Conservation (phyloP, 2,329 filamentous ascomycete species). For the Fusarium lyarnte region DNA sequence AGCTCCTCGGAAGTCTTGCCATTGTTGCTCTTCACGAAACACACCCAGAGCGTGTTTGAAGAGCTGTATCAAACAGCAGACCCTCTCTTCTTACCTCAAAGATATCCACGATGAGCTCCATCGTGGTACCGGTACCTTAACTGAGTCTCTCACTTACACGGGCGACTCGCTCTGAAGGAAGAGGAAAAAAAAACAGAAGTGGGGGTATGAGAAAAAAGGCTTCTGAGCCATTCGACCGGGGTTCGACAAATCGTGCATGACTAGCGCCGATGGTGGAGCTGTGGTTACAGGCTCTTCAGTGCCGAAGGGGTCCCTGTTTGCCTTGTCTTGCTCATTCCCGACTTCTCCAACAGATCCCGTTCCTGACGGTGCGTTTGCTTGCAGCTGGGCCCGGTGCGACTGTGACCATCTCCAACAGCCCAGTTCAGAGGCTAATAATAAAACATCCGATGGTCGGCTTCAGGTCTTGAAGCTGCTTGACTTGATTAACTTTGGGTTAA, state of each 20-base stretch:
- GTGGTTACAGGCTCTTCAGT: conserved; percentile 27
- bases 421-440: conserved; percentile 15
- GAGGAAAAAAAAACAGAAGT: conserved; percentile 12
- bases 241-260: conserved; percentile 46
- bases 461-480: not conserved
- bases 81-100: conserved; percentile 29
- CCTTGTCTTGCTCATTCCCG: conserved; percentile 1
- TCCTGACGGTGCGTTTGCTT: conserved; percentile 14
- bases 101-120: conserved; percentile 34
- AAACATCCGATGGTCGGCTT: conserved; percentile 25
- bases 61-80: conserved; percentile 25
- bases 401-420: conserved; percentile 18
- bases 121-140: conserved; percentile 35
- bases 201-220: conserved; percentile 13
- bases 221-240: conserved; percentile 32
- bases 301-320: conserved; percentile 35
- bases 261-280: conserved; percentile 35
- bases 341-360: conserved; percentile 30
- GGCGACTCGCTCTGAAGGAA: not conserved
- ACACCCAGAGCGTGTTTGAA: conserved; percentile 36
- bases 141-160: conserved; percentile 29
- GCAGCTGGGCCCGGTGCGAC: not conserved
- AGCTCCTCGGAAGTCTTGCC: conserved; percentile 2
- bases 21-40: not conserved
- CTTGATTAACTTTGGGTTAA: conserved; percentile 27